Conservation (phyloP, 2,329 filamentous ascomycete species). For the Macroventuria anomochaeta region DNA sequence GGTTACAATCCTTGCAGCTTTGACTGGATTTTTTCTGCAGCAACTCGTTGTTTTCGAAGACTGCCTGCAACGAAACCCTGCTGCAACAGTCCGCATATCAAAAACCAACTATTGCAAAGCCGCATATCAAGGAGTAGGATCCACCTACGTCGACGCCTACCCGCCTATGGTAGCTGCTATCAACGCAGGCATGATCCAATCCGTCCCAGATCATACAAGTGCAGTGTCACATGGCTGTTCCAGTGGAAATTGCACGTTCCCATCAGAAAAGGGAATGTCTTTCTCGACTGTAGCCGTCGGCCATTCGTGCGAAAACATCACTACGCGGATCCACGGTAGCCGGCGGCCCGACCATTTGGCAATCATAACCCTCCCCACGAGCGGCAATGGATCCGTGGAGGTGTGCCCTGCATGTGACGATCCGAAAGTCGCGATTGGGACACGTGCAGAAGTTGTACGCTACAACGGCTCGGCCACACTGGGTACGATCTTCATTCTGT, state of each 20-base stretch:
- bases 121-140: neutral
- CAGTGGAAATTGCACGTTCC: neutral
- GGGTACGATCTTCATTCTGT: no score
- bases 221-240: neutral
- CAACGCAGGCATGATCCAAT: neutral
- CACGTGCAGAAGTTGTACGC: no score
- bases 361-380: no score
- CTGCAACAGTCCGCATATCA: neutral
- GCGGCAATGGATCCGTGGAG: no score
- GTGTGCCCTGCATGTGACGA: no score
- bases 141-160: neutral
- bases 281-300: neutral
- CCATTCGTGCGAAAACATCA: neutral
- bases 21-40: neutral
- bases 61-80: neutral
- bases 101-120: neutral
- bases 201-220: neutral
- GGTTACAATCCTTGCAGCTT: neutral
- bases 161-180: neutral
- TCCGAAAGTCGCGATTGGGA: no score
- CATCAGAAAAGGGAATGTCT: neutral
- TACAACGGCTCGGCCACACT: no score
- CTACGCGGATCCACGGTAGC: no score
- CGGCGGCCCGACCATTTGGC: no score
- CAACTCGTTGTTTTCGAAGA: neutral